Base-by-base conservation (phyloP, 208 protist species). In the Trypanosoma theileri region DNA sequence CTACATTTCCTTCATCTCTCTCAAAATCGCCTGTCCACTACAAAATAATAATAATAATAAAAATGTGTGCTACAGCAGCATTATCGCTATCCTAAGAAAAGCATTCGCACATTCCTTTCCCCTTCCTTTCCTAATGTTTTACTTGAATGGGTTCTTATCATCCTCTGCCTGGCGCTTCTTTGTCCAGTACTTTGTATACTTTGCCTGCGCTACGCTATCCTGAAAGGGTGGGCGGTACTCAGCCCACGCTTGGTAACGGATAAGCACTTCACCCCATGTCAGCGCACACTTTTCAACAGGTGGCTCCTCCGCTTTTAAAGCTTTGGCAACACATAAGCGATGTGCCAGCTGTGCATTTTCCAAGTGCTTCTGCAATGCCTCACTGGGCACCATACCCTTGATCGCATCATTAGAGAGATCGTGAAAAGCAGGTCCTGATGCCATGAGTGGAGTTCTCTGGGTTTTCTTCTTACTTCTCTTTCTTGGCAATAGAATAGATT, bases 281-380 rank as follows among this genome's bases (percentile, higher is more conserved):
- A 96, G 79, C 31, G 91, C 84, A 61, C 91, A 96, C 79, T 85
- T 88, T 40, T 96, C 91, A 41, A 92, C 84, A 24, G 85, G 79
- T 19, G 79, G 41, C 68, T 90, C 78, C 26, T 82, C 69, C 4
- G 72, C 75, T 78, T 94, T 94, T 28, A 92, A 69, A 16, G 91
- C 88, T 73, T 88, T 89, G 51, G 86, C 85, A n/a, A 96, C 88
- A 55, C 91, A 96, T 64, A 92, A 76, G 64, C 88, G 86, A 74
- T 96, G 91, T 4, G 87, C 91, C 28, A 91, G 75, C 75, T 96
- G 91, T 8, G 91, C 91, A 63, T 96, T 93, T 80, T 92, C 88
- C 10, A 96, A 79, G 80, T 93, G 87, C 79, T 88, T 89, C 42
- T 80, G 77, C 42, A 96, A 83, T 10, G 88, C 91, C 84, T 96